Percentiles rank a stretch among this genome's conserved stretches.
Evolutionary conservation across 805 yeast genomes (phyloP).

Genomic region (Allodekkera sacchari): DNA sequence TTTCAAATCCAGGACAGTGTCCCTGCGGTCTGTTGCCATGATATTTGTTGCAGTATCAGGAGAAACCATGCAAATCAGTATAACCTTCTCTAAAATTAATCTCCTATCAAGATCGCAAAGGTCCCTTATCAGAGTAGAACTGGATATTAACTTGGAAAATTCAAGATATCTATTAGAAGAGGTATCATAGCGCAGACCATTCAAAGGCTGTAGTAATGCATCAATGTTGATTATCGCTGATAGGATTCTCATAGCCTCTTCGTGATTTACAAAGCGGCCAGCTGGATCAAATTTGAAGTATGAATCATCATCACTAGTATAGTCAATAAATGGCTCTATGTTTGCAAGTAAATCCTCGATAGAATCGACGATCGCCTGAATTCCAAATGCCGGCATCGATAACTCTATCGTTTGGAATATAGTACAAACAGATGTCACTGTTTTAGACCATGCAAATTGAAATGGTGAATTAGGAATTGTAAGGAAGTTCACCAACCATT

Average conservation of each 20-base stretch:
- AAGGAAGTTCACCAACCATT: slow-evolving; percentile 40
- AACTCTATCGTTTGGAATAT: slow-evolving; percentile 51
- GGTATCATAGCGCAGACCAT: too few relatives aligned
- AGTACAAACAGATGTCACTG: slow-evolving; percentile 43
- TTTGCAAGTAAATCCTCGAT: slow-evolving; percentile 10
- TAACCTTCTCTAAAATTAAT: slow-evolving; percentile 48
- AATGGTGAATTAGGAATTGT: slow-evolving; percentile 48
- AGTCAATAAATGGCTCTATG: slow-evolving; percentile 21
- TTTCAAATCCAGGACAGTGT: too few relatives aligned
- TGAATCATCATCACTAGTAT: slow-evolving; percentile 22
- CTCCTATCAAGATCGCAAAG: slow-evolving; percentile 42
- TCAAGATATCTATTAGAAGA: slow-evolving; percentile 37
- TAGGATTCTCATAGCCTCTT: too few relatives aligned
- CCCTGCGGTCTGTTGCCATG: too few relatives aligned
- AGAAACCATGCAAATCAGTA: slow-evolving; percentile 42
- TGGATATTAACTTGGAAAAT: slow-evolving; percentile 33
- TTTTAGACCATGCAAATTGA: slow-evolving; percentile 50
- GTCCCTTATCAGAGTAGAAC: slow-evolving; percentile 30
- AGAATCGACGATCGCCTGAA: slow-evolving; percentile 13
- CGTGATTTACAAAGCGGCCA: too few relatives aligned
- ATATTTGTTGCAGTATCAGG: slow-evolving; percentile 34
- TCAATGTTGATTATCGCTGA: slow-evolving; percentile 30
- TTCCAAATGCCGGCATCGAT: slow-evolving; percentile 41
- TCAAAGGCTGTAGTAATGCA: slow-evolving; percentile 41
- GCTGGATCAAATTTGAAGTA: slow-evolving; percentile 29